These are phyloP conservation scores for Hanseniaspora mollemarum DNA, from an alignment of 805 yeast genomes.

Conservation along the genomic window DNA sequence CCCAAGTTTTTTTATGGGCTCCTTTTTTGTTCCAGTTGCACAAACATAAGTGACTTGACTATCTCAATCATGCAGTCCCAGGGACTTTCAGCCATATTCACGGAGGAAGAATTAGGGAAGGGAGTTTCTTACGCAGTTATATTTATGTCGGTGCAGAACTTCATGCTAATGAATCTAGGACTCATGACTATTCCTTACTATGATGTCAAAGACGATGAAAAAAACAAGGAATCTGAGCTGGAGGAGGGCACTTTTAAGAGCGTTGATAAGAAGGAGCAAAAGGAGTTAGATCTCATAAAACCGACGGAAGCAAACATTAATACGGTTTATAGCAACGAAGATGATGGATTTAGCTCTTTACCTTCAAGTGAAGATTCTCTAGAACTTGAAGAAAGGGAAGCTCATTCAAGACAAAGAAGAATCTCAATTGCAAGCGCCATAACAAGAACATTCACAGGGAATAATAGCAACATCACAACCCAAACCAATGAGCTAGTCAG, in stretches of 20 bases:
- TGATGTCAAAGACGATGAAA: slow-evolving; percentile 43
- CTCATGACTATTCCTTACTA: slow-evolving; percentile 55
- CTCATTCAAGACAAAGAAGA: background rate
- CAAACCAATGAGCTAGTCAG: slow-evolving; percentile 22
- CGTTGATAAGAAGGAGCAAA: background rate
- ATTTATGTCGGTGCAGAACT: slow-evolving; percentile 52
- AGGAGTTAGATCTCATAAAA: background rate
- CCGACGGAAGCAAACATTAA: background rate
- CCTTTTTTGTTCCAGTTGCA: slow-evolving; percentile 59
- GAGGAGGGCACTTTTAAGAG: background rate
- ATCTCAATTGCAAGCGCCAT: background rate
- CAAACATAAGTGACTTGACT: slow-evolving; percentile 73
- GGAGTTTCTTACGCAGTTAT: slow-evolving; percentile 78
- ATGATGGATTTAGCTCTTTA: background rate
- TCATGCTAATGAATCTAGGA: slow-evolving; percentile 66
- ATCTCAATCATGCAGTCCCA: slow-evolving; percentile 71
- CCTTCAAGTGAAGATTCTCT: background rate
- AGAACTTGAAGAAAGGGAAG: background rate
- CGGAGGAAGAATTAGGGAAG: slow-evolving; percentile 43
- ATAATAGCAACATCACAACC: background rate
- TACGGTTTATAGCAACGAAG: background rate
- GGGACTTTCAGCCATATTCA: slow-evolving; percentile 48
- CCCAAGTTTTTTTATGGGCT: slow-evolving; percentile 67
- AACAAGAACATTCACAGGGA: background rate
- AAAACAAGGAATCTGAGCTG: slow-evolving; percentile 13